Conservation (phyloP, 139 green algal species). For the Dunaliella primolecta region DNA sequence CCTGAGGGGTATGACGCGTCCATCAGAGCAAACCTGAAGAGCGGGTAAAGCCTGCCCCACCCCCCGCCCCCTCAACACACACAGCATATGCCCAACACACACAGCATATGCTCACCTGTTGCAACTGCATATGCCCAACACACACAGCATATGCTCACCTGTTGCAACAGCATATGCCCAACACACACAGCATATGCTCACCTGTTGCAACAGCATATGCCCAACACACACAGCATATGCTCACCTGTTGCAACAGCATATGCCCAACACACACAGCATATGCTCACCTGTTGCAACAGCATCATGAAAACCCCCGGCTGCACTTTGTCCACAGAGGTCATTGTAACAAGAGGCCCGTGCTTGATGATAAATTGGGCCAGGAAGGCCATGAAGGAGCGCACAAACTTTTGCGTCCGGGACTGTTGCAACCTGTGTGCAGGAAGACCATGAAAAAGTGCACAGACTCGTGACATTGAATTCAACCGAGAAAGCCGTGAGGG, state of each 20-base stretch:
- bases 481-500: not conserved
- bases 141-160: no score
- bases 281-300: constrained; percentile 73
- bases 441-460: constrained; percentile 25
- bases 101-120: no score
- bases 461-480: not conserved
- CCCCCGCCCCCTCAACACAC: no score
- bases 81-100: no score
- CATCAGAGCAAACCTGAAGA: no score
- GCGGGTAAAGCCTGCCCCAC: no score
- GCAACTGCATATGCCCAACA: no score
- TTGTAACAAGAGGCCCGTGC: constrained; percentile 49
- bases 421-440: constrained; percentile 56
- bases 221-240: not conserved
- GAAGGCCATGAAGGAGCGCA: constrained; percentile 74
- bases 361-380: constrained; percentile 65
- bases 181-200: no score
- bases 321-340: constrained; percentile 68
- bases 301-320: constrained; percentile 80
- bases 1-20: no score
- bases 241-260: no score
- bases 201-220: no score
- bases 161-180: no score
- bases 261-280: constrained; percentile 22
- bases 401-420: constrained; percentile 70